Conservation (phyloP, 2,329 filamentous ascomycete genomes). For the Penicillium italicum region DNA sequence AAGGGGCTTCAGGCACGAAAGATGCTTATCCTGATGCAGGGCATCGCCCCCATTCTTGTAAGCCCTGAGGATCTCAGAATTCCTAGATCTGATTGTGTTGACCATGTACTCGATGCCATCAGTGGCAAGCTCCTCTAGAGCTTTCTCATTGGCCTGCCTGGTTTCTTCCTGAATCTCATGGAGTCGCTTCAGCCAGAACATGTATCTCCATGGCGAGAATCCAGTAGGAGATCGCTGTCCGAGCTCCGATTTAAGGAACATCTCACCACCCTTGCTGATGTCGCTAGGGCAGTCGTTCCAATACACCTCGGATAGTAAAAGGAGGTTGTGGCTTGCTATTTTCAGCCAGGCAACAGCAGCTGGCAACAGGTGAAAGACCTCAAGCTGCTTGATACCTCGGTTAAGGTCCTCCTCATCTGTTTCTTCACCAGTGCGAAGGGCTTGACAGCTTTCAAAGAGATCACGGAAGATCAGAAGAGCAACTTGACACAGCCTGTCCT, state of each 20-base stretch:
- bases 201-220: conserved; percentile 26
- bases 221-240: conserved; percentile 22
- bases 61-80: conserved; percentile 17
- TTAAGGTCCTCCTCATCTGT: conserved; percentile 16
- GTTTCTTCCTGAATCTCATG: conserved; percentile 24
- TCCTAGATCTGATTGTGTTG: conserved; percentile 9
- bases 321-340: conserved; percentile 17
- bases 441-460: conserved; percentile 16
- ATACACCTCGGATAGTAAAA: conserved; percentile 19
- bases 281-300: conserved; percentile 21
- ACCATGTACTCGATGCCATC: conserved; percentile 24
- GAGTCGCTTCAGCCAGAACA: conserved; percentile 28
- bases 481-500: conserved; percentile 22
- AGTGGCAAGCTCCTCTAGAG: conserved; percentile 17
- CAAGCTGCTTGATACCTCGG: conserved; percentile 2
- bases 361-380: conserved; percentile 18
- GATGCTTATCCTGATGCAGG: conserved; percentile 13
- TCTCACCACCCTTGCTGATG: conserved; percentile 15
- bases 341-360: conserved; percentile 19
- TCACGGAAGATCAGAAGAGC: conserved; percentile 19
- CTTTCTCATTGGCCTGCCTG: conserved; percentile 14
- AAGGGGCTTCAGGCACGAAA: conserved; percentile 7
- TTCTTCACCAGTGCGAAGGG: conserved; percentile 14
- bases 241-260: conserved; percentile 22
- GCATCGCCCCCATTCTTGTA: conserved; percentile 8